phyloP scores from a whole-genome alignment of 2,329 filamentous ascomycete genomes.

The Sclerotinia borealis region DNA sequence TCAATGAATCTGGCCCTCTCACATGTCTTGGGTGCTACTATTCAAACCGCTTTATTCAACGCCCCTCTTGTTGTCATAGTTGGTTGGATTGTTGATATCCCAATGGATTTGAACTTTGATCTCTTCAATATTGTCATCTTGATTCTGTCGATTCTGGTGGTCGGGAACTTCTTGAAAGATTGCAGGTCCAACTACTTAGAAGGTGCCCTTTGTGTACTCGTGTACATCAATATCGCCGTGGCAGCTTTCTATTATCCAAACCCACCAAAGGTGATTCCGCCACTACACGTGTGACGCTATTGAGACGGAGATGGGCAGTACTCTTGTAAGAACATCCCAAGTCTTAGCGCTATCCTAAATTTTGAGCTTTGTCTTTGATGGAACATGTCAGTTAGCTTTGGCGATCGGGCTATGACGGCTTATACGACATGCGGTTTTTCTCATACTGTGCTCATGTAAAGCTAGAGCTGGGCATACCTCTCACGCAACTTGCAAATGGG shows the following conservation, averaged over 20 bases:
- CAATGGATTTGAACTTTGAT: conserved; percentile 79
- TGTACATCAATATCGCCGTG: conserved; percentile 55
- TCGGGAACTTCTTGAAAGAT: conserved; percentile 82
- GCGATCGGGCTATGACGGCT: background rate
- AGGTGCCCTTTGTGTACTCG: conserved; percentile 69
- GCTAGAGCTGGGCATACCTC: background rate
- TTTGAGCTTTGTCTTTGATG: background rate
- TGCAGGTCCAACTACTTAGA: conserved; percentile 89
- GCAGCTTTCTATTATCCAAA: conserved; percentile 53
- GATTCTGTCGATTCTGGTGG: conserved; percentile 76
- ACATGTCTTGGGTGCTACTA: conserved; percentile 56
- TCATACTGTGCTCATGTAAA: background rate
- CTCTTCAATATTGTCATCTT: conserved; percentile 76
- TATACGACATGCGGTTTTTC: background rate
- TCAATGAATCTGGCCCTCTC: conserved; percentile 46
- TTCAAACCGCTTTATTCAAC: conserved; percentile 86
- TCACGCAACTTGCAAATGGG: background rate
- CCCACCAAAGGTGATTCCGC: conserved; percentile 15
- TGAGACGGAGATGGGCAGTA: too few species aligned
- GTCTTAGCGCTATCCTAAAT: background rate
- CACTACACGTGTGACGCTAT: background rate
- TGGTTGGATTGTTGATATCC: conserved; percentile 66
- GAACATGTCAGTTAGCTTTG: background rate
- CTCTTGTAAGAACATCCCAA: background rate
- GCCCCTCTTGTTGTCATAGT: conserved; percentile 77